Conservation (phyloP, 495 filamentous ascomycete genomes). For the Hypoxylon perforatum region DNA sequence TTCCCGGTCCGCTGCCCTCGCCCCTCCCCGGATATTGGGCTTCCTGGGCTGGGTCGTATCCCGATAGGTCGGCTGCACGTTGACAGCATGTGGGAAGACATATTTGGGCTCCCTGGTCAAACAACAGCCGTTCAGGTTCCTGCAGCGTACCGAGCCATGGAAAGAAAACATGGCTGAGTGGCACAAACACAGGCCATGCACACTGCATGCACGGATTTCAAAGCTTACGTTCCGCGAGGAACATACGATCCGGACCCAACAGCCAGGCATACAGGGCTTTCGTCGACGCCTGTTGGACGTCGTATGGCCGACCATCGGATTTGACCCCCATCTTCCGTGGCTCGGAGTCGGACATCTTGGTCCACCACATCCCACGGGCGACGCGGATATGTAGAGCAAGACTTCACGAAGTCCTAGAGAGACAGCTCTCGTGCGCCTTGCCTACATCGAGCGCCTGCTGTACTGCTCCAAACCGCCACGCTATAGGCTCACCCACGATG, state of each 20-base stretch:
- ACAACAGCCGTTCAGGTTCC: conserved; percentile 13
- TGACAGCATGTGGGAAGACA: conserved; percentile 22
- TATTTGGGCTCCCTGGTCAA: conserved; percentile 6
- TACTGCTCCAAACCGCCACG: conserved; percentile 9
- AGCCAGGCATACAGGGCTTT: conserved; percentile 1
- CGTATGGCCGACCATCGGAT: conserved; percentile 25
- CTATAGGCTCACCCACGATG: conserved; percentile 7
- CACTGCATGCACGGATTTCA: no score
- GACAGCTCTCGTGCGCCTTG: conserved; percentile 17
- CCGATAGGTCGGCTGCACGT: conserved; percentile 32
- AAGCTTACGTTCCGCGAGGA: conserved; percentile 13
- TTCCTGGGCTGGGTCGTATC: conserved; percentile 1
- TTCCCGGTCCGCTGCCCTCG: conserved; percentile 4
- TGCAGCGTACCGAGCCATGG: conserved; percentile 25
- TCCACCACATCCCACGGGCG: conserved; percentile 10
- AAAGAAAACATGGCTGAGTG: conserved; percentile 18
- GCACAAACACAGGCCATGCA: conserved; percentile 8
- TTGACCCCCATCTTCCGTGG: not conserved
- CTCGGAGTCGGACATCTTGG: conserved; percentile 7
- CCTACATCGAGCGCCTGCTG: conserved; percentile 9
- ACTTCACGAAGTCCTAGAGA: conserved; percentile 13
- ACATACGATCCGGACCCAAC: conserved; percentile 19
- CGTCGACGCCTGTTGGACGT: not conserved
- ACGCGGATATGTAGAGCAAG: conserved; percentile 3
- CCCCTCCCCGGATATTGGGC: conserved; percentile 28